Percentiles rank a stretch among this genome's conserved stretches.
Conservation (phyloP, 441 rosid genomes). For the Corymbia citriodora region DNA sequence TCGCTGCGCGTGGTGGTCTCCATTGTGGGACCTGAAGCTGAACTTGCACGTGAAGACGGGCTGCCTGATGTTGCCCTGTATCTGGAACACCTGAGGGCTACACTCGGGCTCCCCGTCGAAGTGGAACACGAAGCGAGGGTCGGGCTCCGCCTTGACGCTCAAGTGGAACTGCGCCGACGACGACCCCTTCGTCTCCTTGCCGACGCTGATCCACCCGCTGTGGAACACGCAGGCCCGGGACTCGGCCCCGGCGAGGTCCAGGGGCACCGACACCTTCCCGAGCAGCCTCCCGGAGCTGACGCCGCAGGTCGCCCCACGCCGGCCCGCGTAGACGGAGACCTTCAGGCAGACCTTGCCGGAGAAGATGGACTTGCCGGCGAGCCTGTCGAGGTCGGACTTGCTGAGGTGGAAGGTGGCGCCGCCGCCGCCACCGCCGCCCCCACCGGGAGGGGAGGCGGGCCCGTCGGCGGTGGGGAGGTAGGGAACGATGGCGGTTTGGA, state of each 20-base stretch:
- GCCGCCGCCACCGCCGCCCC: background rate
- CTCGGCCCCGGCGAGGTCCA: conserved; percentile 60
- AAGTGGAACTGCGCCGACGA: conserved; percentile 55
- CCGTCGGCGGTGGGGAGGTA: conserved; percentile 37
- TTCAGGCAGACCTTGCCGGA: conserved; percentile 35
- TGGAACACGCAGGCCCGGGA: conserved; percentile 51
- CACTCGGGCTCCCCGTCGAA: conserved; percentile 96
- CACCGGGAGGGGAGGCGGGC: conserved; percentile 14
- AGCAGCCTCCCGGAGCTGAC: conserved; percentile 56
- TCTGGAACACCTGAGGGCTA: conserved; percentile 89
- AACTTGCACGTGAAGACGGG: conserved; percentile 95
- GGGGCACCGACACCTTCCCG: conserved; percentile 65
- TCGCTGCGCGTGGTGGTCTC: conserved; percentile 40
- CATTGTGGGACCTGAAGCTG: conserved; percentile 60
- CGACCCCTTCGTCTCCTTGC: conserved; percentile 39
- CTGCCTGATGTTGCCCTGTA: conserved; percentile 72
- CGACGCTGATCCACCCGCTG: conserved; percentile 69
- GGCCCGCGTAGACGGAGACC: conserved; percentile 69
- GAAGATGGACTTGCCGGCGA: conserved; percentile 48
- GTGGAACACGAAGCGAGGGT: conserved; percentile 91
- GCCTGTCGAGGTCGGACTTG: conserved; percentile 46
- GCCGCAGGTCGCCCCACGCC: conserved; percentile 64
- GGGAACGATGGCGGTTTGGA: conserved; percentile 58
- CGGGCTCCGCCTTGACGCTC: conserved; percentile 75
- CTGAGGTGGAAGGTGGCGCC: conserved; percentile 76